phyloP scores from a whole-genome alignment of 2,329 filamentous ascomycete species.

The Exophiala xenobiotica region DNA sequence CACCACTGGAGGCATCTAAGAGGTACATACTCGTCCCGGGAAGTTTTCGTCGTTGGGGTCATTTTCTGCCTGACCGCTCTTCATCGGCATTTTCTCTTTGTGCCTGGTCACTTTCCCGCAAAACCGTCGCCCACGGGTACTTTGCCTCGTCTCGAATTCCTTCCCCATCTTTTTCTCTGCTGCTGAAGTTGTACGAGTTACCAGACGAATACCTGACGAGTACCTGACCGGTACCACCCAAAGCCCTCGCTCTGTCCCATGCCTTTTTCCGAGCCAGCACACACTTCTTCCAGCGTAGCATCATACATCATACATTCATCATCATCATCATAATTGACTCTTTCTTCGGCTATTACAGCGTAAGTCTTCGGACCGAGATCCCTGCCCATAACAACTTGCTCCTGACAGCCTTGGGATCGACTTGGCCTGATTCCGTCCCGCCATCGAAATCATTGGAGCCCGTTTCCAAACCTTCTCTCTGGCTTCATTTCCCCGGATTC shows the following conservation, averaged over 20 bases:
- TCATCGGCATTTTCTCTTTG: neutral
- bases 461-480: neutral
- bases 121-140: neutral
- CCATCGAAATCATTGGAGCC: neutral
- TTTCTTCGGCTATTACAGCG: too few species aligned
- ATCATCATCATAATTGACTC: too few species aligned
- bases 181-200: too few species aligned
- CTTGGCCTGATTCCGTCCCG: neutral
- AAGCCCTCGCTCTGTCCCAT: too few species aligned
- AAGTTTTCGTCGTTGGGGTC: slow-evolving; percentile 1
- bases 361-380: neutral
- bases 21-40: neutral
- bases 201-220: too few species aligned
- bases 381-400: neutral
- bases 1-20: too few species aligned
- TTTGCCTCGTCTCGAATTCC: neutral
- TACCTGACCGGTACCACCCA: too few species aligned
- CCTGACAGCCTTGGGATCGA: too few species aligned
- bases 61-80: slow-evolving; percentile 1
- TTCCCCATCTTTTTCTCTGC: slow-evolving; percentile 7
- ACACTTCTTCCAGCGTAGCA: neutral
- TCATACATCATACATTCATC: neutral
- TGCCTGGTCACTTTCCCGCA: slow-evolving; percentile 7
- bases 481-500: too few species aligned
- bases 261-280: too few species aligned